Evolutionary conservation across 768 basidiomycete species (phyloP), one percentile per base, ranked within the genome.

Genomic region (Asterophora parasitica): DNA sequence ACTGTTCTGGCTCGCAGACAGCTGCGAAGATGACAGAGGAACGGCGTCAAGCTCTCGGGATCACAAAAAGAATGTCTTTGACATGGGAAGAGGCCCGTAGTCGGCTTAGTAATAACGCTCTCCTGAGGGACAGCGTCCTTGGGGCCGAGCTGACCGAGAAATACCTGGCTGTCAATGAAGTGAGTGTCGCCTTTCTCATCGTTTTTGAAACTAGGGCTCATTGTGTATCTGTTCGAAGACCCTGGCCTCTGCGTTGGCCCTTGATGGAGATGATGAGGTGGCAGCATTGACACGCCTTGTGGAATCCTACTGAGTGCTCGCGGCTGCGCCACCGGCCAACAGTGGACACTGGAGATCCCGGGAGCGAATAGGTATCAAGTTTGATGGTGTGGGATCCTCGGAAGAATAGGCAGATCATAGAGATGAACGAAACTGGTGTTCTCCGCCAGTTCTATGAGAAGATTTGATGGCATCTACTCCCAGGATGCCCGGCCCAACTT

Each of bases 81-180:
- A 74, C 56, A 16, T 68, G 75, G 57, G 68, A 66, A 26, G 73
- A 77, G 30, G 79, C 83, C 10, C 67, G 80, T 46, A 52, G 52
- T 17, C 54, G 57, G 17, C 63, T 84, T 45, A 48, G 41, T 4
- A 56, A 58, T 4, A 75, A 77, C 50, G 50, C 61, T 28, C 54
- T 63, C 1, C 47, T 83, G 36, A 65, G 53, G 27, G 58, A 53
- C 0, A 46, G 19, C 15, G 31, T 72, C 0, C 69, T 85, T 20
- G 81, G 81, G 0, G 49, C 43, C 15, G 66, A 80, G 16, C 63
- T 78, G 32, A 71, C 78, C 20, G 59, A 66, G 2, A 68, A 63
- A 33, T 84, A 75, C 58, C 49, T 83, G 28, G 34, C 53, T 0
- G 70, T 77, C 19, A 83, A 82, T 52, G 65, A 78, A 73, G 82